Base-by-base conservation (phyloP, 1,284 basidiomycete genomes). In the Xerocomus amazonicus region DNA sequence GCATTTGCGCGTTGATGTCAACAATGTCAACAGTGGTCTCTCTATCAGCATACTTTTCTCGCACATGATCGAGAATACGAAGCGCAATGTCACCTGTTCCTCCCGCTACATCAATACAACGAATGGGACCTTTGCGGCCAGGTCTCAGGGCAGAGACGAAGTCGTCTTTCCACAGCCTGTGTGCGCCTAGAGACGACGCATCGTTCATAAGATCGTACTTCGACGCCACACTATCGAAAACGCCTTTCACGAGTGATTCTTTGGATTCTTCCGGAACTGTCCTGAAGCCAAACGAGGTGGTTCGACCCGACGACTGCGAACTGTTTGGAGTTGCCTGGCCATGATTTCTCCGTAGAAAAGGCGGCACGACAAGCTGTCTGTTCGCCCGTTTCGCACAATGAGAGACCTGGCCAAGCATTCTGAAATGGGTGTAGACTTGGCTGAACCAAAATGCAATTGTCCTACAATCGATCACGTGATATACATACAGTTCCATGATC, bases 161-260 rank as follows among this genome's bases (percentile, higher is more conserved):
- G 38, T 85, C 80, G 70, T 98, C 94, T 73, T 99, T 99, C 97
- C 97, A 99, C 27, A 99, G 73, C 40, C 97, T 81, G 67, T 99
- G 97, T 26, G 99, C 88, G 31, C 97, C 97, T 52, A 98, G 73
- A 6, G 96, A 99, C 75, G 96, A 92, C 26, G 94, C 92, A 67
- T 99, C 97, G 77, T 99, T 99, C 95, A 99, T 97, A 37, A 98
- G 70, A 71, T 99, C 96, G 71, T 99, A 99, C 47, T 84, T 92
- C 36, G 91, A 90, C 37, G 97, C 94, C 48, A 99, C 96, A 5
- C 92, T 96, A 60, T 92, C 88, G 73, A 99, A 99, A 48, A 99
- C 95, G 55, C 80, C 80, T 59, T 90, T 92, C 51, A 99, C 96
- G 42, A 90, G 74, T 9, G 72, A 68, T 66, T 90, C 86, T 61